Evolutionary conservation across 1,139 yeast genomes (phyloP).

Genomic region (Sugiyamaella neomexicana): DNA sequence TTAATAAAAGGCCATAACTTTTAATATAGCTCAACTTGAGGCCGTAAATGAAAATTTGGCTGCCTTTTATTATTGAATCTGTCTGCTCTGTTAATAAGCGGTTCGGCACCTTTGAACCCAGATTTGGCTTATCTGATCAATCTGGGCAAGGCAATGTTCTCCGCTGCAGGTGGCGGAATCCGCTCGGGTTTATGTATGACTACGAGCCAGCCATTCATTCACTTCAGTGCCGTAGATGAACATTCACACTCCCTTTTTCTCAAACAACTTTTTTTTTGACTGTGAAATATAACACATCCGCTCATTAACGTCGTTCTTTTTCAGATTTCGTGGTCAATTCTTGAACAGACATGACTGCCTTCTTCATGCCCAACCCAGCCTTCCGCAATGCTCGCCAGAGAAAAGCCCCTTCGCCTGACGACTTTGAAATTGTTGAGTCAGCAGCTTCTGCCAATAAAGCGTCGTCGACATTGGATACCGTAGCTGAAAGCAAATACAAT

Average conservation of each 20-base stretch:
- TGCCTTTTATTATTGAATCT: no score
- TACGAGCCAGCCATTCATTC: background rate
- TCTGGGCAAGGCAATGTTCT: background rate
- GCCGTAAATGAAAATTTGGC: no score
- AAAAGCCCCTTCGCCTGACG: constrained; percentile 8
- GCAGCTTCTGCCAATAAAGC: background rate
- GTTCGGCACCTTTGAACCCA: background rate
- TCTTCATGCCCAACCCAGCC: constrained; percentile 18
- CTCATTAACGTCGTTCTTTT: background rate
- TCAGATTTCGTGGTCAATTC: background rate
- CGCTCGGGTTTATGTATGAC: constrained; percentile 7
- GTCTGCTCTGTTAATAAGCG: no score
- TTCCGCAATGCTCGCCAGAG: constrained; percentile 15
- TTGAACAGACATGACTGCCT: constrained; percentile 10
- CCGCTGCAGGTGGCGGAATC: constrained; percentile 1
- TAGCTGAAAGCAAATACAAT: constrained; percentile 17
- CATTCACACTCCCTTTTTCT: constrained; percentile 1
- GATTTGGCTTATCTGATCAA: background rate
- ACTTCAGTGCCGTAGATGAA: constrained; percentile 11
- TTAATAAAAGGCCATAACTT: no score
- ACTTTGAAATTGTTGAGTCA: constrained; percentile 7
- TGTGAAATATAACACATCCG: background rate
- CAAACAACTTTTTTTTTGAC: background rate
- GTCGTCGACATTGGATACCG: background rate
- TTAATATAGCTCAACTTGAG: no score